phyloP scores from a whole-genome alignment of 2,329 filamentous ascomycete genomes.

The Aspergillus versicolor region DNA sequence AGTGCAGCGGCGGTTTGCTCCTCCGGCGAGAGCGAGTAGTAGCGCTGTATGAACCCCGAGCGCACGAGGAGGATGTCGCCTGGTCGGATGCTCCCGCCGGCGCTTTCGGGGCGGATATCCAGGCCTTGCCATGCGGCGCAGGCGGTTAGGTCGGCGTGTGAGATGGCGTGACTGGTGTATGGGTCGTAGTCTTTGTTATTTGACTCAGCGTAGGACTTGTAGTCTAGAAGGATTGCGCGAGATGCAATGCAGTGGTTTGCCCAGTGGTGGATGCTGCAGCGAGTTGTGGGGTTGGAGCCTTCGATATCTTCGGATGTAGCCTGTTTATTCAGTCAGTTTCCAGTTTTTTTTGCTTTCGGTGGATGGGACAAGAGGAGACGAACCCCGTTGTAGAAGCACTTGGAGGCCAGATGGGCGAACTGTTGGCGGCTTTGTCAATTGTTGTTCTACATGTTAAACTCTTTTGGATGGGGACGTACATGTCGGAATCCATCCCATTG shows the following conservation, averaged over 20 bases:
- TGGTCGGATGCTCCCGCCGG: conserved; percentile 55
- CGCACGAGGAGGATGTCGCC: conserved; percentile 68
- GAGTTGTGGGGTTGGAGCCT: conserved; percentile 34
- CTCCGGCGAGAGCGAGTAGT: conserved; percentile 47
- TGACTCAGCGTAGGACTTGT: conserved; percentile 48
- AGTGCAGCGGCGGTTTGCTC: conserved; percentile 33
- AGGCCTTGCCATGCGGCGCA: conserved; percentile 61
- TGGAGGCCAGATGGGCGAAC: conserved; percentile 39
- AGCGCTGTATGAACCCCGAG: conserved; percentile 61
- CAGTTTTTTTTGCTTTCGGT: not conserved
- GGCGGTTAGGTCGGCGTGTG: conserved; percentile 54
- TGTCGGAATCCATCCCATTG: conserved; percentile 55
- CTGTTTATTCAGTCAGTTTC: conserved; percentile 15
- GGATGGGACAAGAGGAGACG: not conserved
- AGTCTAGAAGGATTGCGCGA: conserved; percentile 45
- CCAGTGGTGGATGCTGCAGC: conserved; percentile 46
- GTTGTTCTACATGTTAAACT: not conserved
- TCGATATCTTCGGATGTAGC: conserved; percentile 36
- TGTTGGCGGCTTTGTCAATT: conserved; percentile 15
- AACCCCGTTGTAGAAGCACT: conserved; percentile 45
- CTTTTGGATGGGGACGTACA: conserved; percentile 23
- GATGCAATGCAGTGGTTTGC: conserved; percentile 43
- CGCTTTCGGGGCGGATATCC: conserved; percentile 56
- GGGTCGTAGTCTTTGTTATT: conserved; percentile 54
- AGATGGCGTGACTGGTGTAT: conserved; percentile 55